Base-by-base conservation (phyloP, 2,329 filamentous ascomycete species). In the Aspergillus sp. region DNA sequence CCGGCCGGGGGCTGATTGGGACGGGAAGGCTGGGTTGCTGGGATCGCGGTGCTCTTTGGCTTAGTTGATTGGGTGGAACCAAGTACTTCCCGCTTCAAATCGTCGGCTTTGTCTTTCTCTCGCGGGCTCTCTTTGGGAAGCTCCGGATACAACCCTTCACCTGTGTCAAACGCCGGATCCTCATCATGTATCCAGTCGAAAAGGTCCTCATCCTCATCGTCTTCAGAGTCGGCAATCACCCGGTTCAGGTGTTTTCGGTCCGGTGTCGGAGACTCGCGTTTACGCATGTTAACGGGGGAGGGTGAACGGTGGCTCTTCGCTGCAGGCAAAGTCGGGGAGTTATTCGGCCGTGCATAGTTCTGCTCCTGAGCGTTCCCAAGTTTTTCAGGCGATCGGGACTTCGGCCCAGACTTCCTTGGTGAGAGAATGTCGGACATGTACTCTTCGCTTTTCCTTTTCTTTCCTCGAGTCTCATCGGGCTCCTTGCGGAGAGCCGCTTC, bases 381-480 rank as follows among this genome's bases (percentile, higher is more conserved):
- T 14, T 26, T 26, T 25, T 25, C 41, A 12, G 46, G 45, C n/a
- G 44, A 51, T 24, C 46, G 47, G 8, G 43, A 34, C 35, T 48
- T 53, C 3, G 43, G 40, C 10, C 39, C 28, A 36, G 48, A 39
- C 17, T 52, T 55, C n/a, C 42, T 49, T 2, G 59, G 52, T 2
- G 55, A 58, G 4, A 49, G 36, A 14, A 61, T 45, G 35, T 64
- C 60, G 4, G 52, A 57, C 24, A 53, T 49, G 34, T 64, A 63
- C 36, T 69, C 67, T 14, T 67, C 59, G 39, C 66, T 69, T 44
- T 68, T 69, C 31, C 67, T 55, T 45, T 69, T 70, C 44, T 61
- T 67, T 4, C 63, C 63, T 40, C 55, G 57, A 32, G 56, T 60
- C 13, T 57, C 47, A 13, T 43, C 16, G 14, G 61, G 58, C 25